Evolutionary conservation across 2,329 filamentous ascomycete genomes (phyloP).

Genomic region (Amesomyces nigricolor): DNA sequence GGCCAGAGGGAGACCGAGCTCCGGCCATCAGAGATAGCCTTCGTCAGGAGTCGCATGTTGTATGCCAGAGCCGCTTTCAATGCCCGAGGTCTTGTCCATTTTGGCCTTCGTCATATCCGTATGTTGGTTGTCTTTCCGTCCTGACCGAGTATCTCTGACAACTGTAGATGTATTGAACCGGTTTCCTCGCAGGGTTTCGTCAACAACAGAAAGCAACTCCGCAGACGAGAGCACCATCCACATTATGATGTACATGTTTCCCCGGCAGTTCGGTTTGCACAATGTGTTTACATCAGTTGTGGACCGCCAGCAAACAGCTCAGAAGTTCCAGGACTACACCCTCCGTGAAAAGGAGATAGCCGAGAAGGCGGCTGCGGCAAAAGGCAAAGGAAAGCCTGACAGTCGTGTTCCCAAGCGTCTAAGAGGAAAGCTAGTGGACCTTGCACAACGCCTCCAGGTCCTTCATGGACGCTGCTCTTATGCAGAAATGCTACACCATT

Average conservation of each 20-base stretch:
- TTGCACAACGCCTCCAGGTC: conserved; percentile 64
- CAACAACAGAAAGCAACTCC: conserved; percentile 5
- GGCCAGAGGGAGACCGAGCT: conserved; percentile 14
- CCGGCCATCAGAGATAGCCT: conserved; percentile 56
- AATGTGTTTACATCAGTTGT: conserved; percentile 80
- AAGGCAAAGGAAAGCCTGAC: conserved; percentile 15
- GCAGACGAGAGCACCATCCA: conserved; percentile 54
- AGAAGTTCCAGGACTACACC: conserved; percentile 79
- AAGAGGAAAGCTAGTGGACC: conserved; percentile 50
- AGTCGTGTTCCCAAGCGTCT: conserved; percentile 59
- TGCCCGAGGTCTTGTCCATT: conserved; percentile 58
- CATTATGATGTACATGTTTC: conserved; percentile 90
- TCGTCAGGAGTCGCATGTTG: conserved; percentile 79
- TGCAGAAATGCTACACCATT: conserved; percentile 67
- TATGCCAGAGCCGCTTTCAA: conserved; percentile 74
- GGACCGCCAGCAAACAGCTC: conserved; percentile 59
- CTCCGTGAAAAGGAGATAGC: conserved; percentile 76
- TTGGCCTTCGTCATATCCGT: conserved; percentile 80
- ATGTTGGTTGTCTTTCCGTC: conserved; percentile 34
- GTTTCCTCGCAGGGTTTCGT: conserved; percentile 38
- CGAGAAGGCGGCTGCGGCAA: conserved; percentile 32
- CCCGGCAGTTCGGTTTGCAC: conserved; percentile 80
- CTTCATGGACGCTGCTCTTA: conserved; percentile 75
- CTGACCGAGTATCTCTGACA: conserved; percentile 2
- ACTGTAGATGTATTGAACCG: conserved; percentile 73